Conservation (phyloP, 345 rosid genomes). For the Linum tenue region DNA sequence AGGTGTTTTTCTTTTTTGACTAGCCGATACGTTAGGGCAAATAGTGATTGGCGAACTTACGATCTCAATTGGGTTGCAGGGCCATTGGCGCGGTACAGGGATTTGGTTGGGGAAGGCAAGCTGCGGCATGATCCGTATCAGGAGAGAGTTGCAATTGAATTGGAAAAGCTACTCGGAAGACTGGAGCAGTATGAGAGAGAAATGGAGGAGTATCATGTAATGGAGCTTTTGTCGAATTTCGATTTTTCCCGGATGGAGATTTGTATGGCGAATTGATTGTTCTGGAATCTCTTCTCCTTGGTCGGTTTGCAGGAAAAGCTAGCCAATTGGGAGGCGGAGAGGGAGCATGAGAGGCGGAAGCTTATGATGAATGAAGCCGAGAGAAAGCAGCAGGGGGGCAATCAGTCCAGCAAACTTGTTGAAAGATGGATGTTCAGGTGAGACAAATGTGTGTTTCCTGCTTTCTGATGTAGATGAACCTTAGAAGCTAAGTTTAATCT, state of each 20-base stretch:
- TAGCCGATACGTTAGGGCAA: neutral
- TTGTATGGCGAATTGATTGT: no score
- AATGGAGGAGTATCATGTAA: constrained; percentile 82
- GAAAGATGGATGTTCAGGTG: constrained; percentile 63
- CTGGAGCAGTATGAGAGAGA: constrained; percentile 72
- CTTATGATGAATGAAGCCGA: constrained; percentile 76
- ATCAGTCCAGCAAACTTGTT: constrained; percentile 37
- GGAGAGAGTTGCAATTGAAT: constrained; percentile 58
- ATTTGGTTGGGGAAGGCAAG: constrained; percentile 62
- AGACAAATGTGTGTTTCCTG: constrained; percentile 4
- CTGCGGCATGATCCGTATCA: constrained; percentile 68
- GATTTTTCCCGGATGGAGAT: neutral
- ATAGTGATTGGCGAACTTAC: neutral
- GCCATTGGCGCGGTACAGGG: constrained; percentile 40
- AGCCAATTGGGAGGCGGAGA: constrained; percentile 65
- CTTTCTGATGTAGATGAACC: no score
- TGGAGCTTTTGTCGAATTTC: neutral
- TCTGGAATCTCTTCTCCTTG: constrained; percentile 2
- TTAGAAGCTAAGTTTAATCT: no score
- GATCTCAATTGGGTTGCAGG: constrained; percentile 21
- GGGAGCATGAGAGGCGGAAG: constrained; percentile 58
- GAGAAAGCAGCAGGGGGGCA: constrained; percentile 50
- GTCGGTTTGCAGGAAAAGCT: constrained; percentile 37
- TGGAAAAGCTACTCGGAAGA: constrained; percentile 58
- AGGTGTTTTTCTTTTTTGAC: constrained; percentile 21